Evolutionary conservation across 345 rosid species (phyloP), one percentile per base, ranked within the genome.

Genomic region (Murraya koenigii): DNA sequence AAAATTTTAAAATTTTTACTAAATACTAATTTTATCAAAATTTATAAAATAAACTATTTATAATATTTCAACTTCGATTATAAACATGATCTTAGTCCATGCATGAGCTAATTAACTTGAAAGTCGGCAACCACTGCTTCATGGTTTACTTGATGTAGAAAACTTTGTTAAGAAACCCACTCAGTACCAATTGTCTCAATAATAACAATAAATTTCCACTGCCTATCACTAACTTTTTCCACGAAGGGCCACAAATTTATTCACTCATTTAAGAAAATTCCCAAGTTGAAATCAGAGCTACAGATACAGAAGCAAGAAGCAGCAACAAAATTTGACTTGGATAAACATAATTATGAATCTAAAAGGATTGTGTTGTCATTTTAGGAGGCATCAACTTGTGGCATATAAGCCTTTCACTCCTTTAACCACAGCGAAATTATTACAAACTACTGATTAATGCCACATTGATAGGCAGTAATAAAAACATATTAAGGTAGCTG

Each of bases 361-460:
- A 39, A 39, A 36, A 65, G 71, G 55, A 67, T 67, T 38, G 7
- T 67, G 71, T 67, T 67, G 5, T n/a, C 32, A 39, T 38, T 67
- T 67, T 39, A 67, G 55, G 71, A n/a, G 71, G 54, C 71, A 67
- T n/a, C 3, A 67, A 67, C 23, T 36, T 23, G 54, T 23, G 71
- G 69, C 44, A 13, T 0, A 8, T 8, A 35, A 65, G 69, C 8
- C 54, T 67, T 67, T 23, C 30, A 67, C 54, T 23, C 15, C 44
- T 20, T 35, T 65, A 65, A 23, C 71, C 32, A 47, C 23, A 11
- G 20, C 2, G 30, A 67, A 66, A 66, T 35, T 38, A 35, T 35
- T 66, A 66, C 70, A n/a, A 41, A 39, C 52, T 36, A 67, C 19
- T 67, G 20, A 41, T 41, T 38, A n/a, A 39, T 39, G 71, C 55